Evolutionary conservation across 2,329 filamentous ascomycete genomes (phyloP).

Genomic region (Pseudocercospora eumusae): DNA sequence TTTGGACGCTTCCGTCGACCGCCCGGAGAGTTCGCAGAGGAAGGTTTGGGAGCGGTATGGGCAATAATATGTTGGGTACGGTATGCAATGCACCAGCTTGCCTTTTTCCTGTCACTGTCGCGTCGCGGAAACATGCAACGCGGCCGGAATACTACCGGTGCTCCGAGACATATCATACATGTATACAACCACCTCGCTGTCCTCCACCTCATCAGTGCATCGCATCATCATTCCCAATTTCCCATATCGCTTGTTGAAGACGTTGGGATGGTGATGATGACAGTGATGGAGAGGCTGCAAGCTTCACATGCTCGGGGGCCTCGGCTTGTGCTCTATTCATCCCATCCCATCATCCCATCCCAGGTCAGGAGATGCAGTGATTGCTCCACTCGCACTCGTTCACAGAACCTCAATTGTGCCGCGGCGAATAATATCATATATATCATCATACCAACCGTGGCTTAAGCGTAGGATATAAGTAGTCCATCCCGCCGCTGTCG

Average conservation of each 20-base stretch:
- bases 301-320: conserved; percentile 6
- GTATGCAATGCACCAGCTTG: not conserved
- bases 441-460: not conserved
- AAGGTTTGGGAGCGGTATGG: not conserved
- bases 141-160: not conserved
- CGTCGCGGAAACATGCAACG: not conserved
- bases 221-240: too few relatives aligned
- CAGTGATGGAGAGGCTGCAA: not conserved
- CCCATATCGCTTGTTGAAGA: too few relatives aligned
- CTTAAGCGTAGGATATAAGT: conserved; percentile 4
- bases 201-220: not conserved
- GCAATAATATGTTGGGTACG: too few relatives aligned
- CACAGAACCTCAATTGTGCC: not conserved
- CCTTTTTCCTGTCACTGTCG: not conserved
- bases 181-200: too few relatives aligned
- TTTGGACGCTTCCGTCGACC: not conserved
- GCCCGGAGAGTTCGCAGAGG: not conserved
- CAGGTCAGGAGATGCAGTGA: conserved; percentile 2
- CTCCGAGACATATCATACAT: not conserved
- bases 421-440: not conserved
- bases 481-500: not conserved
- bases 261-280: too few relatives aligned
- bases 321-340: not conserved
- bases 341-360: not conserved
- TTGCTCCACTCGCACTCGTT: conserved; percentile 9